Evolutionary conservation across 2,329 filamentous ascomycete species (phyloP).

Genomic region (Dactylella cylindrospora): DNA sequence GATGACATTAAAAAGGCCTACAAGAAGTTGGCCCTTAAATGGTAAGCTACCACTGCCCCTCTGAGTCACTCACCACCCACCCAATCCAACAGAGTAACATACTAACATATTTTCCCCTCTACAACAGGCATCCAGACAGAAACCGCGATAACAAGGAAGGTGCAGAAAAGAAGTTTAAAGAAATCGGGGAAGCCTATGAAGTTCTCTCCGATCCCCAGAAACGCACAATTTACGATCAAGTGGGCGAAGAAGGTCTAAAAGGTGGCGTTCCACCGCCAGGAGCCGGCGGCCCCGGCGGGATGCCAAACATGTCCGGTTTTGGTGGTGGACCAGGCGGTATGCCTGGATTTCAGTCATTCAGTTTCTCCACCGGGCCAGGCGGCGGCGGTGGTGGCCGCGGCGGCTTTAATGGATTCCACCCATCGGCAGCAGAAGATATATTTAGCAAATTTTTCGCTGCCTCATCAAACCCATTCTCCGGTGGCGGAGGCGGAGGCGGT

Average conservation of each 20-base stretch:
- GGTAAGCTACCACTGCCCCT: slow-evolving; percentile 10
- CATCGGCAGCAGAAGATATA: slow-evolving; percentile 27
- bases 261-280: slow-evolving; percentile 59
- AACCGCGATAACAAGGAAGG: slow-evolving; percentile 83
- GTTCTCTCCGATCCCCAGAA: slow-evolving; percentile 85
- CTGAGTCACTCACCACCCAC: neutral
- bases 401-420: slow-evolving; percentile 65
- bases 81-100: slow-evolving; percentile 61
- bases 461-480: neutral
- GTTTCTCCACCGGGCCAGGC: slow-evolving; percentile 51
- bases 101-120: slow-evolving; percentile 20
- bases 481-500: neutral
- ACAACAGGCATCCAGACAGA: slow-evolving; percentile 65
- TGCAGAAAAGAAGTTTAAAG: slow-evolving; percentile 85
- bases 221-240: slow-evolving; percentile 67
- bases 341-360: slow-evolving; percentile 67
- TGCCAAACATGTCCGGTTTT: slow-evolving; percentile 12
- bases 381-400: slow-evolving; percentile 69
- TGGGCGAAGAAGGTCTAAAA: slow-evolving; percentile 94
- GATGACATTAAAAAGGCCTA: slow-evolving; percentile 95
- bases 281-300: slow-evolving; percentile 3
- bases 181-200: slow-evolving; percentile 73
- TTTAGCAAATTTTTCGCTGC: slow-evolving; percentile 37
- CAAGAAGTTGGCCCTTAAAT: slow-evolving; percentile 79
- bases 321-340: slow-evolving; percentile 66